Evolutionary conservation across 2,329 filamentous ascomycete species (phyloP), one percentile per base, ranked within the genome.

Genomic region (Apiospora malaysiana): DNA sequence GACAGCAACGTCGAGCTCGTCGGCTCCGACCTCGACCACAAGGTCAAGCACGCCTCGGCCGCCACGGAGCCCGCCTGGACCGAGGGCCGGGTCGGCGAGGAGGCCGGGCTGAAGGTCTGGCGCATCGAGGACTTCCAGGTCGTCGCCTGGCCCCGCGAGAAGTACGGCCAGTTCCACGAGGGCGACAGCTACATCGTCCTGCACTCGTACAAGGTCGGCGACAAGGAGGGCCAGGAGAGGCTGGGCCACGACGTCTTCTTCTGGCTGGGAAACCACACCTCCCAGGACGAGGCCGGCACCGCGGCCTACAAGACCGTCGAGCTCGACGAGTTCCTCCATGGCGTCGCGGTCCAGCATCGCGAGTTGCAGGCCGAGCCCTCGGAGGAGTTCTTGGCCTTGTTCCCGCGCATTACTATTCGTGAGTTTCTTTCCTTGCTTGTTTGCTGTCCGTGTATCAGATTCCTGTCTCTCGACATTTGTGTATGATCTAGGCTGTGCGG

Each of bases 231-330:
- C 4, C 72, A 75, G 43, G 78, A 86, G 71, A 85, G 83, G 74
- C 81, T 91, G 5, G 82, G 81, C 56, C 90, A 92, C 75, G 90
- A 92, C 68, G 86, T 92, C 76, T 92, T 90, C 83, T 92, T 92
- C 82, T 93, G 90, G 90, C 85, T 92, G 0, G 91, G 91, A 5
- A 83, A 80, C 68, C 87, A 91, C 76, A 92, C 90, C 0, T 86
- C 88, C 2, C 89, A 92, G 81, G 91, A 92, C 73, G 91, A 93
- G 81, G 90, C 90, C 1, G 91, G 90, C 21, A 89, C 88, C 0
- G 91, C 91, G 0, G 90, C 91, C 1, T 91, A 93, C 82, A 93
- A 92, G 83, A 91, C 90, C 0, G 90, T 92, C 32, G 91, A 92
- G 79, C 83, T 93, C 21, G 91, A 92, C 75, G 90, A 92, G 79